phyloP scores from a whole-genome alignment of 768 basidiomycete species.

The Kwoniella sp. region DNA sequence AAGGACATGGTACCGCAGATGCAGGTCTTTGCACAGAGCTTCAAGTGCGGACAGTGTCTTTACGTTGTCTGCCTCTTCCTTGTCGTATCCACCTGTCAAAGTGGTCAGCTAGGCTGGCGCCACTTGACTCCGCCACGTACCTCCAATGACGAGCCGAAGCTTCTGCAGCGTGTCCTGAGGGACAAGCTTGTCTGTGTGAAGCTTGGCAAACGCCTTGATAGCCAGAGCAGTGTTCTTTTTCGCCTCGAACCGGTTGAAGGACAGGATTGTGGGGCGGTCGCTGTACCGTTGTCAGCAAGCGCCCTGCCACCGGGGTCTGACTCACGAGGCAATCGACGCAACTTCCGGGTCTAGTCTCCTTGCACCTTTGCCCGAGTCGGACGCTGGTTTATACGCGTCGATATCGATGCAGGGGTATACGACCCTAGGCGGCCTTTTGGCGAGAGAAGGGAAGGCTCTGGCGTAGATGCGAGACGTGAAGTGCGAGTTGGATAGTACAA shows the following conservation, averaged over 20 bases:
- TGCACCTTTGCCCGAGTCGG: constrained; percentile 50
- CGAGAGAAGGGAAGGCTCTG: constrained; percentile 67
- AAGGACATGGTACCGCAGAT: constrained; percentile 54
- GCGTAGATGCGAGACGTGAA: constrained; percentile 82
- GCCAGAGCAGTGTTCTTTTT: constrained; percentile 90
- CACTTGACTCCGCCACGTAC: no score
- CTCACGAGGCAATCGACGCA: constrained; percentile 38
- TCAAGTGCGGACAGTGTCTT: constrained; percentile 62
- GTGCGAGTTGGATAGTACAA: constrained; percentile 82
- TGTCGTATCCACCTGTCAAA: constrained; percentile 79
- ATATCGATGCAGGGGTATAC: constrained; percentile 95
- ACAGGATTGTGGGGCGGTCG: constrained; percentile 66
- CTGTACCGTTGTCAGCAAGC: constrained; percentile 45
- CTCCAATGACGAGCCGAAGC: constrained; percentile 73
- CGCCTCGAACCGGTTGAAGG: constrained; percentile 89
- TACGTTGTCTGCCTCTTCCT: constrained; percentile 78
- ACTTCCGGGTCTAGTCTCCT: constrained; percentile 45
- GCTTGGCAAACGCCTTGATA: constrained; percentile 66
- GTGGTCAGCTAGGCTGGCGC: background rate
- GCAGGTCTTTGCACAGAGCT: constrained; percentile 56
- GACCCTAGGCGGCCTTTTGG: constrained; percentile 59
- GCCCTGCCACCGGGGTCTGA: background rate
- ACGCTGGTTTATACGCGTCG: constrained; percentile 59
- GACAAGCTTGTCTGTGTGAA: constrained; percentile 45
- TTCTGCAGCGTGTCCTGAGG: constrained; percentile 32